A percentile compares a stretch with the other conserved stretches of the same genome.
These are phyloP conservation scores for Drosera capensis DNA, from an alignment of 148 eudicot species.

Conservation along the genomic window DNA sequence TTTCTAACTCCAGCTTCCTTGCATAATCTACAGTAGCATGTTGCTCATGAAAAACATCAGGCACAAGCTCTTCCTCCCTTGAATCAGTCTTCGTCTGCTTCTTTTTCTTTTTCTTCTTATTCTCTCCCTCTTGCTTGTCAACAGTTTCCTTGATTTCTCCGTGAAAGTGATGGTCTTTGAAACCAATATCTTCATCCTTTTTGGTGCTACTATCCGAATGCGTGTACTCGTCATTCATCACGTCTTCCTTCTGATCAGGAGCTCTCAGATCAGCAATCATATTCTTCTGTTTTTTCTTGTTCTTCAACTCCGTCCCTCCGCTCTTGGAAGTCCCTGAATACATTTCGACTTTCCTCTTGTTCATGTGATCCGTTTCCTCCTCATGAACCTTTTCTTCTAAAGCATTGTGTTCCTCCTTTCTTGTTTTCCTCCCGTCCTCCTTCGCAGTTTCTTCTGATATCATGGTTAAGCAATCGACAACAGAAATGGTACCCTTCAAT, in stretches of 20 bases:
- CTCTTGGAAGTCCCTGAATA: no score
- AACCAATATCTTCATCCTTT: no score
- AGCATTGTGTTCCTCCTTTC: background rate
- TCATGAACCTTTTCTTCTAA: background rate
- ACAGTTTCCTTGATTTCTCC: no score
- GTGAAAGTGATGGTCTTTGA: no score
- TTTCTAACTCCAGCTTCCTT: background rate
- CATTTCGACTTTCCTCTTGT: no score
- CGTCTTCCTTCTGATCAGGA: background rate
- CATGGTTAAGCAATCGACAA: no score
- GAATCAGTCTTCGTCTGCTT: background rate
- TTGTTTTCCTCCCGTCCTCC: background rate
- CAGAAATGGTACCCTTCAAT: no score
- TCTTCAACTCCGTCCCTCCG: no score
- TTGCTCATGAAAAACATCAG: background rate
- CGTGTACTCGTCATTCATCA: background rate
- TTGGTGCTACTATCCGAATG: background rate
- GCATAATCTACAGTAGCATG: background rate
- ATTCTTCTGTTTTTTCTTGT: background rate
- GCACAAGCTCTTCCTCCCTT: background rate
- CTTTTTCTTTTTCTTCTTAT: background rate
- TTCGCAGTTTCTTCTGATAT: no score
- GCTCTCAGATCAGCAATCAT: background rate
- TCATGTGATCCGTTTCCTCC: background rate
- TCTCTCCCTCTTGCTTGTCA: constrained; percentile 1